Conservation (phyloP, 129 eudicot genomes). For the Arctium minus region DNA sequence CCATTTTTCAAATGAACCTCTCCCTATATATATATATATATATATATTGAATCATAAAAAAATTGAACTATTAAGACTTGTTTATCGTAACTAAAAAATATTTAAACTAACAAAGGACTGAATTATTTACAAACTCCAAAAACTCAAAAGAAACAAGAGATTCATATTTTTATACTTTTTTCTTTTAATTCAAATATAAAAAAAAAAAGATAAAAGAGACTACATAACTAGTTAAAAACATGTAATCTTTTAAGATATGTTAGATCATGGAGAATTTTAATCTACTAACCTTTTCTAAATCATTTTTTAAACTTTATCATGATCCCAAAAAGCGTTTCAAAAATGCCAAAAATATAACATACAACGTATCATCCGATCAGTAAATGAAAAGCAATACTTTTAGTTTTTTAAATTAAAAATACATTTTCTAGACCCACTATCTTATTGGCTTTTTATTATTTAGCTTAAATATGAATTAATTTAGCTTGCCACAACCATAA, state of each 20-base stretch:
- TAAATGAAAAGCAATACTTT: not conserved
- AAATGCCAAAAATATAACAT: not conserved
- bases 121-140: too few species aligned
- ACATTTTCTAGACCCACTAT: not conserved
- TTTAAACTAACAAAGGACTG: too few species aligned
- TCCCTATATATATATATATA: too few species aligned
- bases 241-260: not conserved
- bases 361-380: not conserved
- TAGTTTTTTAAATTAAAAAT: not conserved
- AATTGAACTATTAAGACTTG: too few species aligned
- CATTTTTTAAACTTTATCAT: not conserved
- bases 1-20: too few species aligned
- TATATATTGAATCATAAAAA: too few species aligned
- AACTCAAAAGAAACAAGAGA: too few species aligned
- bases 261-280: not conserved
- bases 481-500: conserved; percentile 9
- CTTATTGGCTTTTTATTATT: not conserved
- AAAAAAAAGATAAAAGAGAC: not conserved
- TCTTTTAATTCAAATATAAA: too few species aligned
- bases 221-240: not conserved
- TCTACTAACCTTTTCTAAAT: not conserved
- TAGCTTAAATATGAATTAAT: not conserved
- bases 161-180: too few species aligned
- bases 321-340: not conserved
- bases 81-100: too few species aligned